phyloP scores from a whole-genome alignment of 2,329 filamentous ascomycete species.

The Chalaropsis ovoidea region DNA sequence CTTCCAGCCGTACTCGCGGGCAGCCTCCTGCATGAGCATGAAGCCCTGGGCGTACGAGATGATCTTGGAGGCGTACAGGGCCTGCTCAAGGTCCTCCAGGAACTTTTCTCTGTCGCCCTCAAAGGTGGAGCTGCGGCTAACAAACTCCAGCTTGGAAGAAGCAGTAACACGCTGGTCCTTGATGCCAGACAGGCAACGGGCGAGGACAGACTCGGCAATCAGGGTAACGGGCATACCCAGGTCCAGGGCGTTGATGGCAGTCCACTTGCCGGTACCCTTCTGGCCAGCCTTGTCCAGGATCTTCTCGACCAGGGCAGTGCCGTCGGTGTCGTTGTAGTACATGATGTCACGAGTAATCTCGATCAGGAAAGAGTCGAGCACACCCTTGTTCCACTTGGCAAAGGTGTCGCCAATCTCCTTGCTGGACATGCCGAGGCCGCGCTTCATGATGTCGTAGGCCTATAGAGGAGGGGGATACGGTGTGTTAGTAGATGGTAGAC shows the following conservation, averaged over 20 bases:
- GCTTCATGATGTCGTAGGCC: constrained; percentile 99
- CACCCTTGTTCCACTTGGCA: constrained; percentile 95
- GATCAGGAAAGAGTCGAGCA: constrained; percentile 97
- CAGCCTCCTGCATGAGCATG: constrained; percentile 99
- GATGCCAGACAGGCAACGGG: constrained; percentile 85
- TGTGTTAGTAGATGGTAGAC: too few species aligned
- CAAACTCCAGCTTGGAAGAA: constrained; percentile 61
- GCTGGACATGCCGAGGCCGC: constrained; percentile 74
- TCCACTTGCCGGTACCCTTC: constrained; percentile 99
- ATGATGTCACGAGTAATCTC: constrained; percentile 98
- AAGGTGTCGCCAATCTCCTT: constrained; percentile 96
- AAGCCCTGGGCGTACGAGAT: constrained; percentile 99
- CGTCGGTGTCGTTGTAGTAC: constrained; percentile 95
- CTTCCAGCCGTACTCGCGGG: constrained; percentile 94
- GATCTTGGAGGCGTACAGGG: constrained; percentile 98
- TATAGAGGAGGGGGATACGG: constrained; percentile 32
- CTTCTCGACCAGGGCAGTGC: constrained; percentile 87
- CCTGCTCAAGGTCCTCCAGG: constrained; percentile 95
- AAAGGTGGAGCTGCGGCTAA: constrained; percentile 66
- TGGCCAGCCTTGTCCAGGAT: constrained; percentile 97
- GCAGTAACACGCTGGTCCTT: constrained; percentile 87
- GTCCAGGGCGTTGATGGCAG: constrained; percentile 96
- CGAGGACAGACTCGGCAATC: constrained; percentile 93
- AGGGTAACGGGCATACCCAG: constrained; percentile 97
- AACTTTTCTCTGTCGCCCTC: constrained; percentile 85